phyloP scores from a whole-genome alignment of 306 rosid species.

The Fagus sylvatica region DNA sequence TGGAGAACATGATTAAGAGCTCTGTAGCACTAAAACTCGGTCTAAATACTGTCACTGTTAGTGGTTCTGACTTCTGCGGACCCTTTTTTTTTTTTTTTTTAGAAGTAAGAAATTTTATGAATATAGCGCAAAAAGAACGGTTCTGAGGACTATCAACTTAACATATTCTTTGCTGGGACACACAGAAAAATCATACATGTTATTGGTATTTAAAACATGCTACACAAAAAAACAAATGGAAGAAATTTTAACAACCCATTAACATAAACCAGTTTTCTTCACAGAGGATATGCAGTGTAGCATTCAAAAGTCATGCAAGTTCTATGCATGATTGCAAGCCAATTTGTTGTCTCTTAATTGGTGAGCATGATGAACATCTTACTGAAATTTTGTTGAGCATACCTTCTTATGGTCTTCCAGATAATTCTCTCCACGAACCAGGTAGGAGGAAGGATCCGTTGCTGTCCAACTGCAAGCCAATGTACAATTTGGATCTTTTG shows the following conservation, averaged over 20 bases:
- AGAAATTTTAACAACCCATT: not conserved
- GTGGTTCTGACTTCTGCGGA: not conserved
- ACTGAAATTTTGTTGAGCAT: not conserved
- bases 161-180: not conserved
- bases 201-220: not conserved
- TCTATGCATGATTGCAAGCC: not conserved
- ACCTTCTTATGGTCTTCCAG: slow-evolving; percentile 69
- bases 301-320: not conserved
- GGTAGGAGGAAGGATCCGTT: slow-evolving; percentile 75
- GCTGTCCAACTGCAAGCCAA: slow-evolving; percentile 67
- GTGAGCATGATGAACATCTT: slow-evolving; percentile 2
- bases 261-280: not conserved
- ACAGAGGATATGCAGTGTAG: not conserved
- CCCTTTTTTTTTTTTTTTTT: too few relatives aligned
- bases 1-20: not conserved
- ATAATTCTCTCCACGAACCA: slow-evolving; percentile 74
- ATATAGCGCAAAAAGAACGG: too few relatives aligned
- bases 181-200: not conserved
- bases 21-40: not conserved
- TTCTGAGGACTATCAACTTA: not conserved
- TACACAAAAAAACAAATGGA: slow-evolving; percentile 8
- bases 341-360: not conserved
- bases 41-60: not conserved
- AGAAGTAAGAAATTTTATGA: too few relatives aligned
- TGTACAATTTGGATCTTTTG: slow-evolving; percentile 53